Base-by-base conservation (phyloP, 805 yeast genomes). In the Candida suzukii region DNA sequence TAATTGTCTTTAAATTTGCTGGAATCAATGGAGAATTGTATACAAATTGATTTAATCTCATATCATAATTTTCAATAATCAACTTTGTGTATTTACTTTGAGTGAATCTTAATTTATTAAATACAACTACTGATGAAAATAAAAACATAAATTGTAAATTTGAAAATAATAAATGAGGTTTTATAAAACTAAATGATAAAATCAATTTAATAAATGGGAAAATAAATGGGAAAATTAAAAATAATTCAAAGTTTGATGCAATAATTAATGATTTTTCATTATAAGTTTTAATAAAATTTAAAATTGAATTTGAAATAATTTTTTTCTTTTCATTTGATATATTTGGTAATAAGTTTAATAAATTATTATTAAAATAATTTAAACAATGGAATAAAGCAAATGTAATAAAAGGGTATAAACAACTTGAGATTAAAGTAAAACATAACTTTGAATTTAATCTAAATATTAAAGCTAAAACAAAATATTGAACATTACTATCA, bases 401-500 rank as follows among this genome's bases (percentile, higher is more conserved):
- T 38, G 81, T 70, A 16, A 73, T 68, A 52, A 80, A 82, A 24
- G 88, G 80, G 47, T 77, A 67, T 44, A 79, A 61, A 47, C 62
- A 70, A 31, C 66, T 78, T 7, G 53, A 43, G 12, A 30, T 21
- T 59, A 64, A 70, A 2, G 10, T 17, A 5, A 20, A 5, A 32
- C 44, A 49, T n/a, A 50, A 46, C 8, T 40, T 37, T 10, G 59
- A 50, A 60, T 50, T 52, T 54, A 67, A 58, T 64, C 53, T 63
- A 51, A 54, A 65, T 29, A 47, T 63, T 49, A 63, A 54, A 49
- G 68, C 67, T 46, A 74, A 52, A 18, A 70, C 52, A 42, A 82
- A 67, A 57, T 82, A 83, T 47, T 80, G 86, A 42, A 76, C 65
- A 56, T 83, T 83, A 56, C 80, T 87, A 57, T 81, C 80, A 48